Conservation (phyloP, 1,139 yeast species). For the Pichia terricola region DNA sequence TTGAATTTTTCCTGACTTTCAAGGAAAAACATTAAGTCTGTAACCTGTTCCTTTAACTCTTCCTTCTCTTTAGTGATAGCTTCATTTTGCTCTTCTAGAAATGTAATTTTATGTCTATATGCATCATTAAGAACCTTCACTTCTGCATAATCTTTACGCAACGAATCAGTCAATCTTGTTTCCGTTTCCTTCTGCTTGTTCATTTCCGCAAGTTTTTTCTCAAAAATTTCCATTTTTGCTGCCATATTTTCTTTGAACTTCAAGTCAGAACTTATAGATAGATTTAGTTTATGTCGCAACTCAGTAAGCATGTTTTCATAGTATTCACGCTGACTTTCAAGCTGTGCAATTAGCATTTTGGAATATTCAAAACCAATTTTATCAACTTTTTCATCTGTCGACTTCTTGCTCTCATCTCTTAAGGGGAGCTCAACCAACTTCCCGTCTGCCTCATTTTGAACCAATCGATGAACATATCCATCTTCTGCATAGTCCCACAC, state of each 20-base stretch:
- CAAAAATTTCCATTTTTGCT: not conserved
- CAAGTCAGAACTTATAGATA: not conserved
- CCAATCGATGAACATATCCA: slow-evolving; percentile 76
- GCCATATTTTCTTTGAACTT: not conserved
- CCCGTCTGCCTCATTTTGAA: slow-evolving; percentile 81
- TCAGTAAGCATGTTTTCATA: slow-evolving; percentile 36
- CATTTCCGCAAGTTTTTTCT: slow-evolving; percentile 10
- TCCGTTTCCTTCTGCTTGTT: slow-evolving; percentile 4
- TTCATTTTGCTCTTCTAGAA: slow-evolving; percentile 31
- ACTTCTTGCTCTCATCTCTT: slow-evolving; percentile 14
- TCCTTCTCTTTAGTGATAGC: slow-evolving; percentile 32
- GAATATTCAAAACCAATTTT: slow-evolving; percentile 70
- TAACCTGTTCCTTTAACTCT: slow-evolving; percentile 60
- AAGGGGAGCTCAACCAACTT: slow-evolving; percentile 62
- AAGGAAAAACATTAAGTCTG: slow-evolving; percentile 73
- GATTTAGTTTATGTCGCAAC: not conserved
- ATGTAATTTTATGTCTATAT: slow-evolving; percentile 48
- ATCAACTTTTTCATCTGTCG: slow-evolving; percentile 27
- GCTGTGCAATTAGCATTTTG: slow-evolving; percentile 64
- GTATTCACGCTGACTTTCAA: slow-evolving; percentile 84
- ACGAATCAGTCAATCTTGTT: not conserved
- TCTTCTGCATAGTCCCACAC: slow-evolving; percentile 97
- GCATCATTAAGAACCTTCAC: slow-evolving; percentile 41
- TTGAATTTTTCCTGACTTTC: slow-evolving; percentile 67
- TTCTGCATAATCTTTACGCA: slow-evolving; percentile 18